Evolutionary conservation across 176 grass and related monocot genomes (phyloP).

Genomic region (Poa pratensis): DNA sequence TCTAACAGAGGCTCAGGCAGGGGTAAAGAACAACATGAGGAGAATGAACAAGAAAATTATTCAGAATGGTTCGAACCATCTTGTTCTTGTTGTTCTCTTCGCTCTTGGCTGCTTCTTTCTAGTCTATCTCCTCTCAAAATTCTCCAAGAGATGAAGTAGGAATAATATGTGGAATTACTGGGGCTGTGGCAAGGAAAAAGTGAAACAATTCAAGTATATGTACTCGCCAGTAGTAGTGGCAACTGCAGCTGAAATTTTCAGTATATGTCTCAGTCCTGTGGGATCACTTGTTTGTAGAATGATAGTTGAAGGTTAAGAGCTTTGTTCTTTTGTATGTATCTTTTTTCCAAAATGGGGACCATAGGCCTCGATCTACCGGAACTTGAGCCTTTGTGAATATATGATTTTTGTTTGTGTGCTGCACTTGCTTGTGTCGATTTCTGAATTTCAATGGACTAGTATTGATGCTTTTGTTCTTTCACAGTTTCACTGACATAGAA

Average conservation of each 20-base stretch:
- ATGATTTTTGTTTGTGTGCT: not conserved
- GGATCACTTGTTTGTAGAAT: not conserved
- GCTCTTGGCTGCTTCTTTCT: slow-evolving; percentile 80
- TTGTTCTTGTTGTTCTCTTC: slow-evolving; percentile 75
- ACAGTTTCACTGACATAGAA: not conserved
- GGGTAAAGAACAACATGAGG: slow-evolving; percentile 93
- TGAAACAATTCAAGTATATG: not conserved
- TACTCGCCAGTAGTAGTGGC: not conserved
- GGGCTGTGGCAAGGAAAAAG: not conserved
- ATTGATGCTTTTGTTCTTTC: not conserved
- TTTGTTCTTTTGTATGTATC: not conserved
- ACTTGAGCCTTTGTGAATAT: not conserved
- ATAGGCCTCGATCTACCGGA: not conserved
- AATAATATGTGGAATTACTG: not conserved
- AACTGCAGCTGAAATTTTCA: not conserved
- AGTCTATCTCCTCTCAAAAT: slow-evolving; percentile 76
- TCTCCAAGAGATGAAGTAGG: slow-evolving; percentile 58
- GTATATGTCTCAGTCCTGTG: not conserved
- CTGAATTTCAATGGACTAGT: not conserved
- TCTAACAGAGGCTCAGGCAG: slow-evolving; percentile 66
- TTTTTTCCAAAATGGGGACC: too few species aligned
- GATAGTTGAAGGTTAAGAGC: not conserved
- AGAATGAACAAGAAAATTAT: slow-evolving; percentile 90
- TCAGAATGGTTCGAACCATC: slow-evolving; percentile 84
- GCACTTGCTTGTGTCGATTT: not conserved